A percentile compares a stretch with the other conserved stretches of the same genome.
Evolutionary conservation across 1,284 basidiomycete species (phyloP).

Genomic region (Cutaneotrichosporon sp.): DNA sequence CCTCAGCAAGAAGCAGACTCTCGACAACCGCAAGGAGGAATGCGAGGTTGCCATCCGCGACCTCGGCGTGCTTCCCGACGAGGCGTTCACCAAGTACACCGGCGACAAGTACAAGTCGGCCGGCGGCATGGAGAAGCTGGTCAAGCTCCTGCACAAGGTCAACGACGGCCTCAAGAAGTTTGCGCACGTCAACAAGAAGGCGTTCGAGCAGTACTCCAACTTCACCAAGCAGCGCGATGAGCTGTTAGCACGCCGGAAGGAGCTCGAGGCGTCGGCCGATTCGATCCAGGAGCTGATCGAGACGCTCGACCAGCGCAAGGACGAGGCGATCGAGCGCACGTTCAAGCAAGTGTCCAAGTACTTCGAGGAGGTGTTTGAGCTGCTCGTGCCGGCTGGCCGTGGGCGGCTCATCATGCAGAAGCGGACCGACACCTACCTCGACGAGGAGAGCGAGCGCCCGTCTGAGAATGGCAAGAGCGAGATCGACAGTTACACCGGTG

Average conservation of each 20-base stretch:
- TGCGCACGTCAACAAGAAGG: constrained; percentile 98
- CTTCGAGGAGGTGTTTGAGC: constrained; percentile 96
- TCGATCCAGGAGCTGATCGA: constrained; percentile 95
- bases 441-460: constrained; percentile 53
- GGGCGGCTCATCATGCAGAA: constrained; percentile 91
- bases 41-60: constrained; percentile 93
- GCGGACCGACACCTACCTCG: constrained; percentile 65
- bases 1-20: constrained; percentile 83
- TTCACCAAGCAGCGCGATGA: constrained; percentile 98
- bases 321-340: constrained; percentile 96
- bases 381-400: constrained; percentile 90
- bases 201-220: constrained; percentile 96
- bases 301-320: constrained; percentile 93
- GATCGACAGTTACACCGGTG: constrained; percentile 94
- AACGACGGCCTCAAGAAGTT: constrained; percentile 95
- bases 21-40: constrained; percentile 82
- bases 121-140: constrained; percentile 77
- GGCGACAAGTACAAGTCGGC: constrained; percentile 40
- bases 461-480: constrained; percentile 61
- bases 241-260: constrained; percentile 78
- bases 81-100: constrained; percentile 94
- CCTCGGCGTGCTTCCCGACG: constrained; percentile 92
- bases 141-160: constrained; percentile 84
- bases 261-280: constrained; percentile 81
- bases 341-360: constrained; percentile 97